Percentiles rank a stretch among this genome's conserved stretches.
These are phyloP conservation scores for Spiraea crenata DNA, from an alignment of 331 rosid species.

Conservation along the genomic window DNA sequence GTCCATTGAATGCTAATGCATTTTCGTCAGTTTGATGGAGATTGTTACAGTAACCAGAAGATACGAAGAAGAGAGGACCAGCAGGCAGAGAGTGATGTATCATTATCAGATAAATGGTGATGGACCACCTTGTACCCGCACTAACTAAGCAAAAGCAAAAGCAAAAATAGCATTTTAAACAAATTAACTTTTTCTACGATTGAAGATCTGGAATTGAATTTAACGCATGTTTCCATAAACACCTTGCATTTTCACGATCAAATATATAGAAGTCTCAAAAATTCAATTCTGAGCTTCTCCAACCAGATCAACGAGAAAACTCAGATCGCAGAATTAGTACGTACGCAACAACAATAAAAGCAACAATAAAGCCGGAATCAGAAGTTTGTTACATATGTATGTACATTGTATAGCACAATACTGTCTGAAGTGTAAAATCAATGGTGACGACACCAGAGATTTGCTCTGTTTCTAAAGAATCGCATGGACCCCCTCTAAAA, in stretches of 20 bases:
- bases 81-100: not conserved
- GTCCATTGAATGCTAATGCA: not conserved
- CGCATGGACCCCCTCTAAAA: not conserved
- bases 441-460: conserved; percentile 36
- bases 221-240: too few relatives aligned
- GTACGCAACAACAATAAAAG: not conserved
- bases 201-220: too few relatives aligned
- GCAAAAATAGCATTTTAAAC: not conserved
- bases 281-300: too few relatives aligned
- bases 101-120: not conserved
- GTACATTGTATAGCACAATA: conserved; percentile 39
- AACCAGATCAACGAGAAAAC: too few relatives aligned
- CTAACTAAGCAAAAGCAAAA: conserved; percentile 17
- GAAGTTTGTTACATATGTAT: conserved; percentile 35
- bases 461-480: conserved; percentile 17
- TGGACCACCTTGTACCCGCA: conserved; percentile 24
- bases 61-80: not conserved
- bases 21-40: conserved; percentile 3
- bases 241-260: too few relatives aligned
- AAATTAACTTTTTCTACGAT: not conserved
- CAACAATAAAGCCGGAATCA: not conserved
- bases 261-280: too few relatives aligned
- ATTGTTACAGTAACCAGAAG: conserved; percentile 17
- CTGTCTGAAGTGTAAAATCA: conserved; percentile 33
- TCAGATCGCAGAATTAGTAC: not conserved